Evolutionary conservation across 2,329 filamentous ascomycete species (phyloP).

Genomic region (Incumbomyces delicatus): DNA sequence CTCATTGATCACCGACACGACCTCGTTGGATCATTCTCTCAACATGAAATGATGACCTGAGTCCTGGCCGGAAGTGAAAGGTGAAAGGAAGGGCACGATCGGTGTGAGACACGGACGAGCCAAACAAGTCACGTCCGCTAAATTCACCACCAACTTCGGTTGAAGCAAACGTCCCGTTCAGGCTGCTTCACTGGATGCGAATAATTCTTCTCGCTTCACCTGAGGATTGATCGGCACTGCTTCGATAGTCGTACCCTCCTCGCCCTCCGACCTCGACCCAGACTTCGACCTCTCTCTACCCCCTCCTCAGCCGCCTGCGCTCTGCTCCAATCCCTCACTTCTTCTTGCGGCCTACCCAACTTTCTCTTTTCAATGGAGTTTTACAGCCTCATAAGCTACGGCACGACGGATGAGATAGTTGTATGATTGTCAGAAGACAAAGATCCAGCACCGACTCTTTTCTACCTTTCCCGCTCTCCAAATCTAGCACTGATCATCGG

Average conservation of each 20-base stretch:
- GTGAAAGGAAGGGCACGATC: too few relatives aligned
- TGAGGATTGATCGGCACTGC: neutral
- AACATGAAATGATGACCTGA: too few relatives aligned
- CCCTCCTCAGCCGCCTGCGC: neutral
- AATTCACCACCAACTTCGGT: too few relatives aligned
- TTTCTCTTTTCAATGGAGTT: constrained; percentile 19
- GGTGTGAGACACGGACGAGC: too few relatives aligned
- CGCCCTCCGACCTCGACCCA: neutral
- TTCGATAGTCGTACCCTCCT: neutral
- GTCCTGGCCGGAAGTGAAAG: too few relatives aligned
- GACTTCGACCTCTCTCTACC: too few relatives aligned
- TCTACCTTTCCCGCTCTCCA: neutral
- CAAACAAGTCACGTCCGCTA: too few relatives aligned
- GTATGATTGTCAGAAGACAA: constrained; percentile 16
- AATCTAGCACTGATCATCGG: constrained; percentile 3
- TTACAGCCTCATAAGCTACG: constrained; percentile 13
- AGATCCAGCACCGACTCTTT: constrained; percentile 11
- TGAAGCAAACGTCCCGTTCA: too few relatives aligned
- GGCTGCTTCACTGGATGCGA: too few relatives aligned
- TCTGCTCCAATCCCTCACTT: neutral
- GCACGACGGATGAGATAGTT: constrained; percentile 15
- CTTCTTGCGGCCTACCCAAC: neutral
- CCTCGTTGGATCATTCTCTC: too few relatives aligned
- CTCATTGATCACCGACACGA: too few relatives aligned
- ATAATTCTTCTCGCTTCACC: too few relatives aligned